Evolutionary conservation across 129 eudicot genomes (phyloP), one percentile per base, ranked within the genome.

Genomic region (Heracleum sosnowskyi): DNA sequence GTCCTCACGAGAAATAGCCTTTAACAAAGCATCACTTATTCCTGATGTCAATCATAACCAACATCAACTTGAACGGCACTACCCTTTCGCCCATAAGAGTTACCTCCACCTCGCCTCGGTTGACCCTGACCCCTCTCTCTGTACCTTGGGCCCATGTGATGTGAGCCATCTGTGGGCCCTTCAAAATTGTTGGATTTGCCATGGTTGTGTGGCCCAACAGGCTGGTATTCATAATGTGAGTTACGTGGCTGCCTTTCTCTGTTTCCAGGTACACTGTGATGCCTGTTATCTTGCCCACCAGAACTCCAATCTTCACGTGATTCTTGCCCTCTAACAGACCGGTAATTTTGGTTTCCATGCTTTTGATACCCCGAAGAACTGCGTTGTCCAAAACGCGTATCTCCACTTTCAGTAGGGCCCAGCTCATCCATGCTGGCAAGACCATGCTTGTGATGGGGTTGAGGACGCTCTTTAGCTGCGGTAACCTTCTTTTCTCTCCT

Each of bases 181-280:
- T 85, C 92, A 47, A 69, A 51, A 35, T 79, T 86, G 64, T 76
- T 81, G 4, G 81, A 36, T 75, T 79, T 84, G 74, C 53, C 84
- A 70, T 73, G 82, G 78, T 85, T 88, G 77, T 79, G 76, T 5
- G 87, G 80, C 63, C 94, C 99, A 49, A 91, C 96, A 29, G 99
- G 96, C 87, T 91, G 97, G 86, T 95, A 91, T 81, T 91, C 97
- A 35, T 84, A 90, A 64, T 92, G 97, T 74, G 77, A 69, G 81
- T 88, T 90, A 34, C 89, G 90, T 85, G 90, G 81, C 71, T 74
- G 91, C 45, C 88, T 88, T 51, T 90, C 98, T 26, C 90, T 87
- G 79, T 81, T 85, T 75, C 79, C 55, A 78, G 80, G 74, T 28
- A 76, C 82, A 82, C 85, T 79, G 33, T 86, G 89, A 76, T 82